Evolutionary conservation across 2,329 filamentous ascomycete species (phyloP).

Genomic region (Ambrosiella cleistominuta): DNA sequence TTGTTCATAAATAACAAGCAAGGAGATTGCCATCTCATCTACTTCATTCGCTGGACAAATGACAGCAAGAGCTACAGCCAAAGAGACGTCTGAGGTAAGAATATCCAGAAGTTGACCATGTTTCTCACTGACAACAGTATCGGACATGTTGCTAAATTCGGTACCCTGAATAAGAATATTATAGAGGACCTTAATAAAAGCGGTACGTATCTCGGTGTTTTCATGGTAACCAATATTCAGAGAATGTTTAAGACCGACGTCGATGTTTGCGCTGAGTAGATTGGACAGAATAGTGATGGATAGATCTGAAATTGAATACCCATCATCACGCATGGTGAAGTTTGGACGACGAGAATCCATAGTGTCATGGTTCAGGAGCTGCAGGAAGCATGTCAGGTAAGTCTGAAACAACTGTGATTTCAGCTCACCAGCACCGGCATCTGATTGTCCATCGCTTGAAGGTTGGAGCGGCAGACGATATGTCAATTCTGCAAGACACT

Average conservation of each 20-base stretch:
- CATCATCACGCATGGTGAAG: constrained; percentile 31
- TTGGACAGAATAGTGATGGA: constrained; percentile 53
- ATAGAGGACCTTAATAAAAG: constrained; percentile 52
- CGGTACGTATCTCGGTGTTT: constrained; percentile 50
- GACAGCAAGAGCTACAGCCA: constrained; percentile 46
- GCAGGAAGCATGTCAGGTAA: constrained; percentile 54
- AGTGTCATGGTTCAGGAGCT: constrained; percentile 41
- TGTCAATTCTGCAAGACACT: constrained; percentile 46
- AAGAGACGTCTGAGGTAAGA: constrained; percentile 42
- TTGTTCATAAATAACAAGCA: constrained; percentile 53
- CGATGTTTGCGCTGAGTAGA: constrained; percentile 51
- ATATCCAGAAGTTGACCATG: constrained; percentile 48
- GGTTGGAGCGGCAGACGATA: constrained; percentile 50
- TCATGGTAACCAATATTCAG: constrained; percentile 54
- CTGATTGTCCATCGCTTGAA: constrained; percentile 40
- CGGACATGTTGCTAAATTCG: constrained; percentile 51
- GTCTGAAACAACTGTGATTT: constrained; percentile 56
- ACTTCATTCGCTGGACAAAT: constrained; percentile 51
- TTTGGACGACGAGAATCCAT: constrained; percentile 13
- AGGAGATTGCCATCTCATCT: constrained; percentile 49
- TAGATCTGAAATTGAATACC: constrained; percentile 39
- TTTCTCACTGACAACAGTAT: constrained; percentile 49
- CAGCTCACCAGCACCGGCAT: constrained; percentile 48
- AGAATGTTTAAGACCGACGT: constrained; percentile 53
- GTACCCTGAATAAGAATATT: constrained; percentile 56